Conservation (phyloP, 2,329 filamentous ascomycete genomes). For the Bipolaris zeicola region DNA sequence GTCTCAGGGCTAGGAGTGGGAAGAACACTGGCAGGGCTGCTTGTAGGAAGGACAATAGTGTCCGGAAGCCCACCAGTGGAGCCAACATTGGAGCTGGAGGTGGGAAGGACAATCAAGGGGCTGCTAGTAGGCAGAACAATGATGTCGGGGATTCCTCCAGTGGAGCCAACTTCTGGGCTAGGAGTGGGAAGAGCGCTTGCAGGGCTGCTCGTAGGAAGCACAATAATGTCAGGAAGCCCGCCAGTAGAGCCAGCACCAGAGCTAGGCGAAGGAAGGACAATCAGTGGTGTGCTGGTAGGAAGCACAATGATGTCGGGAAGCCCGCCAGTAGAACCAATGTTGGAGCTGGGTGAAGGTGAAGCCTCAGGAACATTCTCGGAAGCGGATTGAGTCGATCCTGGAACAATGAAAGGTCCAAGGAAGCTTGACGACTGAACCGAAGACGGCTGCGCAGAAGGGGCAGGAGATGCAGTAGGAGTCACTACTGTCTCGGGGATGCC, state of each 20-base stretch:
- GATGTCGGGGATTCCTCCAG: constrained; percentile 28
- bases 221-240: constrained; percentile 24
- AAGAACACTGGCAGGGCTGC: constrained; percentile 2
- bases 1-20: constrained; percentile 17
- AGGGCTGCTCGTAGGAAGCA: constrained; percentile 10
- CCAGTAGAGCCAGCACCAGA: constrained; percentile 30
- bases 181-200: constrained; percentile 19
- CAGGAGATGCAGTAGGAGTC: constrained; percentile 19
- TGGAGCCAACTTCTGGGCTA: constrained; percentile 23
- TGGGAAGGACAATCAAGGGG: constrained; percentile 9
- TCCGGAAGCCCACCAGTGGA: constrained; percentile 32
- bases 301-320: constrained; percentile 2
- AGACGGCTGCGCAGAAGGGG: constrained; percentile 12
- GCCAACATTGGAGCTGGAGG: constrained; percentile 9
- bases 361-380: constrained; percentile 19
- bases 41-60: constrained; percentile 16
- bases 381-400: constrained; percentile 28
- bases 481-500: constrained; percentile 24
- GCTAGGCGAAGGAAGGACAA: constrained; percentile 15
- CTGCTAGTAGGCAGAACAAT: constrained; percentile 14
- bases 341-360: constrained; percentile 7
- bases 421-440: constrained; percentile 24
- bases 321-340: constrained; percentile 7
- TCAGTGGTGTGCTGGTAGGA: constrained; percentile 5
- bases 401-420: constrained; percentile 31